These are phyloP conservation scores for Eleusine coracana DNA, from an alignment of 176 grass and related monocot species.

Conservation along the genomic window DNA sequence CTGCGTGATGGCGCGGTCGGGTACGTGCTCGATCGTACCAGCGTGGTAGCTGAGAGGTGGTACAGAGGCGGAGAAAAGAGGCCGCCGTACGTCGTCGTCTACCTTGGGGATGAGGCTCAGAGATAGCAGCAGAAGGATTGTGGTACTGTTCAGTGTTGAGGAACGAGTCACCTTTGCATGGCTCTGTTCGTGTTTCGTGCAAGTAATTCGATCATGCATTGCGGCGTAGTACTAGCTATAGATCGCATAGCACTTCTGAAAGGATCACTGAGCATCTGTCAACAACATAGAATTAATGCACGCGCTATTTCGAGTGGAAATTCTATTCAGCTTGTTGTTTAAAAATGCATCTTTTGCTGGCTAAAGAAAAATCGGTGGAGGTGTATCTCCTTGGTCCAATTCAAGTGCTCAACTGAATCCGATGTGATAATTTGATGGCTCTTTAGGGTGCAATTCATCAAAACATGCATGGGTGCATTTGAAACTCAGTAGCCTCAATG, in stretches of 20 bases:
- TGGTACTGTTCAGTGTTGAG: neutral
- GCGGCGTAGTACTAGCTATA: neutral
- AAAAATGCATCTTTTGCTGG: neutral
- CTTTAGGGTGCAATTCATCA: too few relatives aligned
- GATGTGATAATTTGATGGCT: too few relatives aligned
- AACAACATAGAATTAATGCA: neutral
- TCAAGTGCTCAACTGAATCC: too few relatives aligned
- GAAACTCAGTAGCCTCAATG: too few relatives aligned
- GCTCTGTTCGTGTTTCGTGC: neutral
- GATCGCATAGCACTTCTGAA: neutral
- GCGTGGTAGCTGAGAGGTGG: conserved; percentile 12
- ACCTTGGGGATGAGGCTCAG: neutral
- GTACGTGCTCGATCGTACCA: conserved; percentile 4
- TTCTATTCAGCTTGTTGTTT: neutral
- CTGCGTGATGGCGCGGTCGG: conserved; percentile 52
- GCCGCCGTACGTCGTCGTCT: neutral
- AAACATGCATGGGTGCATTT: too few relatives aligned
- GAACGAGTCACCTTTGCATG: neutral
- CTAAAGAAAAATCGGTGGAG: too few relatives aligned
- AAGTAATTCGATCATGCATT: neutral
- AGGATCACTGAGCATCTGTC: neutral
- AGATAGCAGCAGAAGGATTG: neutral
- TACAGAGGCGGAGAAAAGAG: conserved; percentile 8
- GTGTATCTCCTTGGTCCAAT: too few relatives aligned
- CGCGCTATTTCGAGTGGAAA: neutral